Base-by-base conservation (phyloP, 257 asterid species). In the Solanum sejunctum region DNA sequence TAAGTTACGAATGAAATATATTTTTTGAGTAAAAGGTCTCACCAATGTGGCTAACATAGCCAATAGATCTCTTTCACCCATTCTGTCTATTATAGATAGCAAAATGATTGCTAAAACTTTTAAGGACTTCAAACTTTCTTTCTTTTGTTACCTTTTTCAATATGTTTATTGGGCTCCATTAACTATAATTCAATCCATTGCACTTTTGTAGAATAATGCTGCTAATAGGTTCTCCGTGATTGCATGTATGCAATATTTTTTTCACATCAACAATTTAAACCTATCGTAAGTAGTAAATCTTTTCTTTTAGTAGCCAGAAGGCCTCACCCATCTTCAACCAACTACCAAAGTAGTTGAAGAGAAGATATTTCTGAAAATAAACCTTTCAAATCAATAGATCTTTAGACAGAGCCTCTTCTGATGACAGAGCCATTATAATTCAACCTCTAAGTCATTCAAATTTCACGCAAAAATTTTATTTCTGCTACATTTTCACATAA, bases 251-350 rank as follows among this genome's bases (percentile, higher is more conserved):
- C 94, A 87, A 93, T 94, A 83, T 95, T 97, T 85, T 95, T 90
- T 84, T 98, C 99, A 86, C 98, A 82, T 93, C 98, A 52, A 93
- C 94, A 55, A 91, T 32, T 90, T 86, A 94, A 86, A 88, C 99
- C 94, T 85, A 98, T 91, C 55, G 97, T 95, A 88, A 97, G 86
- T 84, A 95, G 88, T 80, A 97, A 83, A 70, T 93, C 88, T 92
- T 91, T 97, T 93, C 97, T 95, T 91, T 97, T 94, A 26, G 98
- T 93, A 86, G 98, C 89, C 91, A 96, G 81, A 87, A 96, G 91
- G 84, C 96, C 94, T 85, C 97, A 93, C 45, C 98, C 97, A 91
- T 89, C 96, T 86, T 94, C 98, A 73, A 98, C 94, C 89, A 97
- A 90, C 92, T 94, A 95, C 88, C 94, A 89, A 89, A 32, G 36